Percentiles rank a stretch among this genome's conserved stretches.
Evolutionary conservation across 2,329 filamentous ascomycete genomes (phyloP).

Genomic region (Stemphylium lycopersici): DNA sequence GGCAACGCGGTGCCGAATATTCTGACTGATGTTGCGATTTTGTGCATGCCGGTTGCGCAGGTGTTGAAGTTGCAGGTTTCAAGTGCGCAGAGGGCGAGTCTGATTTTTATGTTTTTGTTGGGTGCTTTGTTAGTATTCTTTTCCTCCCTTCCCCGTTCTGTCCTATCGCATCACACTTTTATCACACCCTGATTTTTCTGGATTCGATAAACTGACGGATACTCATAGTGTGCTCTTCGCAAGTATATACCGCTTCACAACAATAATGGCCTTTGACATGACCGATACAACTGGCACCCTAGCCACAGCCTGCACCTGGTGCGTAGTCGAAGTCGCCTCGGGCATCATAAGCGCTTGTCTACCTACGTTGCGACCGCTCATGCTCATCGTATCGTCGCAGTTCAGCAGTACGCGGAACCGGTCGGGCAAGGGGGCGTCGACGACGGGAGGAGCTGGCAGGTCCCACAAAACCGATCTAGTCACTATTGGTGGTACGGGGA

Average conservation of each 20-base stretch:
- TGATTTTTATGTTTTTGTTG: conserved; percentile 54
- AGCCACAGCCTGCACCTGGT: conserved; percentile 21
- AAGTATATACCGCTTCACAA: conserved; percentile 21
- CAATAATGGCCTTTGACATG: conserved; percentile 19
- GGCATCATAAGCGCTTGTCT: conserved; percentile 24
- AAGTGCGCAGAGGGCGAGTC: conserved; percentile 51
- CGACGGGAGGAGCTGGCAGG: neutral
- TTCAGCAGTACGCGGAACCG: conserved; percentile 11
- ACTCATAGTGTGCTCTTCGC: too few species aligned
- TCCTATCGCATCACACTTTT: too few species aligned
- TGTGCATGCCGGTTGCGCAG: conserved; percentile 56
- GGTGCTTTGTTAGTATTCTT: conserved; percentile 51
- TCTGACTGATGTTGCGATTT: conserved; percentile 54
- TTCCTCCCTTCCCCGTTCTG: neutral
- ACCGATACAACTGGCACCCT: conserved; percentile 17
- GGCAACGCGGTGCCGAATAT: conserved; percentile 58
- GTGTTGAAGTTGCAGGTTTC: conserved; percentile 56
- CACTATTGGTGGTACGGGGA: conserved; percentile 10
- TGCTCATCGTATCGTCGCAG: conserved; percentile 17
- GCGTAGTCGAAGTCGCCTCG: conserved; percentile 19
- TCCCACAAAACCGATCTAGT: conserved; percentile 6
- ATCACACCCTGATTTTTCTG: too few species aligned
- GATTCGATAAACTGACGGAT: too few species aligned
- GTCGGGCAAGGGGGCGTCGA: neutral
- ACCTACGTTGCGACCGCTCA: conserved; percentile 19